A percentile compares a stretch with the other conserved stretches of the same genome.
Evolutionary conservation across 176 grass and related monocot species (phyloP).

Genomic region (Phoenix dactylifera): DNA sequence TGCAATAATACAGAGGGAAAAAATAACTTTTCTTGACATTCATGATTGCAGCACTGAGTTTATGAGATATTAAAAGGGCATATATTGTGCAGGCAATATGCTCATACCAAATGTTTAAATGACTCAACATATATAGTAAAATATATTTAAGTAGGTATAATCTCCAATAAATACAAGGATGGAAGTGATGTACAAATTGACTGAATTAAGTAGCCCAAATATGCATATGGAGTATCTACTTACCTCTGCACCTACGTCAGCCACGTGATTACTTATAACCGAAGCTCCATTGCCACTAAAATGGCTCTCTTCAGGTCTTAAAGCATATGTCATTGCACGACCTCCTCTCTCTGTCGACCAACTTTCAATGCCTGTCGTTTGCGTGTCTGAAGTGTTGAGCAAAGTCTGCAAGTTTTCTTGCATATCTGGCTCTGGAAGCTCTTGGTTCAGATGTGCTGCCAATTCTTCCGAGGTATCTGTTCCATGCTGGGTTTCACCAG

Average conservation of each 20-base stretch:
- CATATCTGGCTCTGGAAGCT: neutral
- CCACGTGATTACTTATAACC: neutral
- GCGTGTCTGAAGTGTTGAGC: neutral
- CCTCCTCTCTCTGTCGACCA: neutral
- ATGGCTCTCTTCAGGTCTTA: neutral
- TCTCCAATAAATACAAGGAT: too few relatives aligned
- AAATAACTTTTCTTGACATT: too few relatives aligned
- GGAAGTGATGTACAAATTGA: too few relatives aligned
- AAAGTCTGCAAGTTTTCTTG: conserved; percentile 2
- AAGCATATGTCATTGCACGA: neutral
- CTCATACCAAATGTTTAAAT: neutral
- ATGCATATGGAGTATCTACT: too few relatives aligned
- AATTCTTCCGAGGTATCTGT: neutral
- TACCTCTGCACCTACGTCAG: neutral
- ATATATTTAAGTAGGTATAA: too few relatives aligned
- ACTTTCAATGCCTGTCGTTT: neutral
- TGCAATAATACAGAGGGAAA: neutral
- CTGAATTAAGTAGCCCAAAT: too few relatives aligned
- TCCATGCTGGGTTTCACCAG: neutral
- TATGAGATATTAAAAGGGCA: too few relatives aligned
- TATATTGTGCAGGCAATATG: too few relatives aligned
- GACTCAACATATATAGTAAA: neutral
- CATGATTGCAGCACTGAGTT: too few relatives aligned
- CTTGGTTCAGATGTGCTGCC: neutral
- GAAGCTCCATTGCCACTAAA: neutral